Base-by-base conservation (phyloP, 2,329 filamentous ascomycete species). In the Colletotrichum abscissum region DNA sequence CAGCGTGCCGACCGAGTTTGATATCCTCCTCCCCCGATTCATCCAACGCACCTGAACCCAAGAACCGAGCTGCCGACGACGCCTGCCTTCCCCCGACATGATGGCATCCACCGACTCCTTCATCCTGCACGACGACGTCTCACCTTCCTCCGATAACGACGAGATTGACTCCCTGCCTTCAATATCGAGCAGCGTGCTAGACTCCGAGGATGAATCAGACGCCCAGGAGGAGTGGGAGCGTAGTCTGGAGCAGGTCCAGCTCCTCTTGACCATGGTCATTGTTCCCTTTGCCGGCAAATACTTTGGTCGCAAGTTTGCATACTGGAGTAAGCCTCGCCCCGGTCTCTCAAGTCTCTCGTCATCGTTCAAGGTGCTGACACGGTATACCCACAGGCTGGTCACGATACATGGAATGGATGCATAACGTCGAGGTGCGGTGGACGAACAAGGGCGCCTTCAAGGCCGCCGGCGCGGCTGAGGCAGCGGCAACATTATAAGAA, bases 151-250 rank as follows among this genome's bases (percentile, higher is more conserved):
- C 73, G 88, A 91, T 70, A 84, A 87, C 68, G 88, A 90, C 76
- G 90, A 92, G 6, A 79, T 92, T 77, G 90, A 91, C 80, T 92
- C 91, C 67, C 86, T 93, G 26, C 90, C 91, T 26, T 93, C 92
- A 67, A 85, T 88, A 60, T 88, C 88, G 22, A 84, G 85, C 74
- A 83, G 85, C 60, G 84, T 84, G 56, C 76, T 83, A 67, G 78
- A 79, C 54, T 88, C 88, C 63, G 90, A 93, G 63, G 87, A 88
- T 73, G 87, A 93, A 73, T 95, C 93, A 52, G 96, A 98, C 81
- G 97, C 97, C 11, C 96, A 99, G 83, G 90, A 90, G 74, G 96
- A 99, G 84, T 99, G 97, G 97, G 93, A 96, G 78, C 94, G 95
- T 79, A 97, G 94, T 78, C 86, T 99, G 75, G 94, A 98, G 83